Evolutionary conservation across 2,329 filamentous ascomycete species (phyloP).

Genomic region (Trematosphaeria pertusa): DNA sequence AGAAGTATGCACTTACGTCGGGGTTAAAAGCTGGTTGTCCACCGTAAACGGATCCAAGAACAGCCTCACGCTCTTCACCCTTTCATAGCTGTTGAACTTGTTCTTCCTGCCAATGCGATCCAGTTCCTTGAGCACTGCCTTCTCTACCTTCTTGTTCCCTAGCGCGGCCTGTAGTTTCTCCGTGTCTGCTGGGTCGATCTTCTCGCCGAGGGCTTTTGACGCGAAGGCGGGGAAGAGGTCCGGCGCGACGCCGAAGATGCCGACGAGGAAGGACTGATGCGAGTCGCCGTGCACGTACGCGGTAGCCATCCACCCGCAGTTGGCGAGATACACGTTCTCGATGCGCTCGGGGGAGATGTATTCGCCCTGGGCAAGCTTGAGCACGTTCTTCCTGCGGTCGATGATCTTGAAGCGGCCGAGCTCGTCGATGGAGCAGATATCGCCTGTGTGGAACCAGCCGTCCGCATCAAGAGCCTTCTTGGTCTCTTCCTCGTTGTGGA

Average conservation of each 20-base stretch:
- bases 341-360: conserved; percentile 98
- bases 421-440: conserved; percentile 85
- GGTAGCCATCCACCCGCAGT: conserved; percentile 76
- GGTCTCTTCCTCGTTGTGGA: conserved; percentile 88
- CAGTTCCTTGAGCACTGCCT: conserved; percentile 78
- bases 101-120: conserved; percentile 79
- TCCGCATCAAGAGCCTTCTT: conserved; percentile 80
- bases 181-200: conserved; percentile 69
- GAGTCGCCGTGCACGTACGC: conserved; percentile 92
- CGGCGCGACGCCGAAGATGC: conserved; percentile 86
- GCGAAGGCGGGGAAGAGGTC: conserved; percentile 83
- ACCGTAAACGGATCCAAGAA: conserved; percentile 90
- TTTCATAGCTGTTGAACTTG: conserved; percentile 93
- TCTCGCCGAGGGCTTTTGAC: conserved; percentile 74
- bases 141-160: conserved; percentile 72
- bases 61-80: conserved; percentile 75
- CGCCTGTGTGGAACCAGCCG: conserved; percentile 97
- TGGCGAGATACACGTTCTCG: conserved; percentile 91
- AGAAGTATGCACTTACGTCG: conserved; percentile 70
- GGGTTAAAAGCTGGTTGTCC: conserved; percentile 88
- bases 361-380: conserved; percentile 96
- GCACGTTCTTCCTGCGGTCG: conserved; percentile 98
- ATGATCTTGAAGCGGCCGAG: conserved; percentile 90
- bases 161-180: conserved; percentile 72
- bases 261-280: conserved; percentile 81